A percentile compares a stretch with the other conserved stretches of the same genome.
Conservation (phyloP, 1,139 yeast species). For the Williopsis jadinii region DNA sequence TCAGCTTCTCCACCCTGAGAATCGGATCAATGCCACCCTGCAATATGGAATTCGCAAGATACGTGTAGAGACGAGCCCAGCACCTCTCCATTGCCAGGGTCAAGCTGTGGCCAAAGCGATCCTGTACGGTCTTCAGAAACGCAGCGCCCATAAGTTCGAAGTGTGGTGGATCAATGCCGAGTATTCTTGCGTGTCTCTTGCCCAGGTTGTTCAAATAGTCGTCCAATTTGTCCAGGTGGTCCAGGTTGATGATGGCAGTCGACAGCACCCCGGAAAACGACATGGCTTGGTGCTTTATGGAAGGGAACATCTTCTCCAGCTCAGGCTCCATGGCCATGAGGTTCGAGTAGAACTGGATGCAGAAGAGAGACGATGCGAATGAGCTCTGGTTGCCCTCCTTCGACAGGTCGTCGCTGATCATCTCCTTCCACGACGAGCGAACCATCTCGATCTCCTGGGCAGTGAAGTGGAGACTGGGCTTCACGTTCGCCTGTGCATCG, state of each 20-base stretch:
- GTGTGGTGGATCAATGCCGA: conserved; percentile 67
- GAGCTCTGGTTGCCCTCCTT: conserved; percentile 13
- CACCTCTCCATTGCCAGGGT: conserved; percentile 47
- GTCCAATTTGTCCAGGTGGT: conserved; percentile 39
- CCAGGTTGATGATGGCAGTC: conserved; percentile 47
- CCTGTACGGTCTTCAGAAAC: conserved; percentile 63
- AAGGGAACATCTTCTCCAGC: conserved; percentile 53
- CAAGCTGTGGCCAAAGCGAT: conserved; percentile 47
- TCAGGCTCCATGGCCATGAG: conserved; percentile 45
- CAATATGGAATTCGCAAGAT: conserved; percentile 56
- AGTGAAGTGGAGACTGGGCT: conserved; percentile 25
- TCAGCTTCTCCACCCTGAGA: conserved; percentile 24
- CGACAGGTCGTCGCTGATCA: conserved; percentile 24
- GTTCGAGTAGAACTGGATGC: conserved; percentile 58
- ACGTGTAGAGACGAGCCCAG: conserved; percentile 58
- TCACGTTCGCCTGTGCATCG: conserved; percentile 5
- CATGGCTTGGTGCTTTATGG: conserved; percentile 64
- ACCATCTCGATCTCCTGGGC: conserved; percentile 31
- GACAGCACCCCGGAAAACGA: conserved; percentile 77
- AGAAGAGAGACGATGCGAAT: conserved; percentile 44
- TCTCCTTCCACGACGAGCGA: conserved; percentile 33
- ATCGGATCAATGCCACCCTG: conserved; percentile 63
- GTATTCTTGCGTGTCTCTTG: conserved; percentile 66
- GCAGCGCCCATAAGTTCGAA: conserved; percentile 80
- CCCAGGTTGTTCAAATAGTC: conserved; percentile 60